Conservation (phyloP, 345 rosid genomes). For the Syzygium oleosum region DNA sequence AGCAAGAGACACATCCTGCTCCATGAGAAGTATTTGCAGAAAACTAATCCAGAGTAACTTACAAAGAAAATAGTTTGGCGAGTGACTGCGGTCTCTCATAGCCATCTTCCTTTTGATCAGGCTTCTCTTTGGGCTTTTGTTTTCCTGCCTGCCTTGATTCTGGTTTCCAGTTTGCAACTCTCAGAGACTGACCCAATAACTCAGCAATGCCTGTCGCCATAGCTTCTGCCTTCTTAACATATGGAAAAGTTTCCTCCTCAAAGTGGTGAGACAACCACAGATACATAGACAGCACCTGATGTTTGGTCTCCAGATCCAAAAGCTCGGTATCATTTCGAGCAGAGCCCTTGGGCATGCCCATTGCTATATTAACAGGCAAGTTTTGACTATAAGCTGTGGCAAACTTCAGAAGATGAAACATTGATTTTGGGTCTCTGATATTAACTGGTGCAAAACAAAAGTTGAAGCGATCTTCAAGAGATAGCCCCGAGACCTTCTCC, state of each 20-base stretch:
- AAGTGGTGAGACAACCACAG: conserved; percentile 90
- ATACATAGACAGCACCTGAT: conserved; percentile 84
- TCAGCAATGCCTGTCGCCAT: conserved; percentile 79
- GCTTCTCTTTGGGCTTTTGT: conserved; percentile 24
- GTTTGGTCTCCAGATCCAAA: conserved; percentile 76
- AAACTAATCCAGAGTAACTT: conserved; percentile 13
- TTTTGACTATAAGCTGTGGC: conserved; percentile 64
- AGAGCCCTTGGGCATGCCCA: conserved; percentile 90
- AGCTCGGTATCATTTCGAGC: conserved; percentile 78
- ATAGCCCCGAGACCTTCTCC: conserved; percentile 69
- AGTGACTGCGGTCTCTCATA: conserved; percentile 57
- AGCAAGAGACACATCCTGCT: background rate
- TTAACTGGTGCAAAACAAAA: conserved; percentile 96
- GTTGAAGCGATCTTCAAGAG: conserved; percentile 85
- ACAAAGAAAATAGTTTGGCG: conserved; percentile 28
- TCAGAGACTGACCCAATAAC: conserved; percentile 73
- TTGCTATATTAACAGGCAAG: conserved; percentile 62
- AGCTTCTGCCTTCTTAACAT: conserved; percentile 59
- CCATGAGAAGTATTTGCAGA: background rate
- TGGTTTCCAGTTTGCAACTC: conserved; percentile 69
- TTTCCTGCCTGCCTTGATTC: conserved; percentile 46
- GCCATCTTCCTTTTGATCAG: conserved; percentile 28
- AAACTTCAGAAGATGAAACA: conserved; percentile 74
- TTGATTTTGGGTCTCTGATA: conserved; percentile 81
- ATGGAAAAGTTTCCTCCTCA: conserved; percentile 62